Evolutionary conservation across 768 basidiomycete species (phyloP).

Genomic region (Leucogyrophana mollusca): DNA sequence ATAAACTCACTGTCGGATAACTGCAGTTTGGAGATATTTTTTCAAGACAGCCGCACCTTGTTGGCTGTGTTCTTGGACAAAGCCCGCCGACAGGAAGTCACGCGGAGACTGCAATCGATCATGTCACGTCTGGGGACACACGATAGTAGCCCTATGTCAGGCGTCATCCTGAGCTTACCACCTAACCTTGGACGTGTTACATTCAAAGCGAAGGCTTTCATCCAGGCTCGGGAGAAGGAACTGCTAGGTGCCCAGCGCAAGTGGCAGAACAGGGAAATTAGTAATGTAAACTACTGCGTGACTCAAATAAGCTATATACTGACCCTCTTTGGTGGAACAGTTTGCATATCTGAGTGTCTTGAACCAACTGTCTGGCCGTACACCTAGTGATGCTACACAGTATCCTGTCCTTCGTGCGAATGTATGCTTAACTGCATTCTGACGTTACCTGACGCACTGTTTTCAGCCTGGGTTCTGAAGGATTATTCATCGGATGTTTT

Average conservation of each 20-base stretch:
- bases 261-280: conserved; percentile 91
- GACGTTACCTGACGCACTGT: not conserved
- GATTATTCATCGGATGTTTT: conserved; percentile 77
- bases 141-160: conserved; percentile 41
- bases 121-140: conserved; percentile 43
- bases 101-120: conserved; percentile 50
- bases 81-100: conserved; percentile 58
- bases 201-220: conserved; percentile 16
- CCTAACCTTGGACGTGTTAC: conserved; percentile 23
- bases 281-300: conserved; percentile 59
- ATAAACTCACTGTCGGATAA: not conserved
- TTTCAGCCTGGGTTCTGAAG: conserved; percentile 80
- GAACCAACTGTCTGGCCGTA: conserved; percentile 90
- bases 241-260: conserved; percentile 69
- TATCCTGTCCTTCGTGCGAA: conserved; percentile 86
- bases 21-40: conserved; percentile 82
- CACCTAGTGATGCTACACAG: conserved; percentile 92
- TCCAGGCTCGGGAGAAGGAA: conserved; percentile 34
- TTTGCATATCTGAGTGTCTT: conserved; percentile 87
- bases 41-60: conserved; percentile 87
- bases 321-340: conserved; percentile 34
- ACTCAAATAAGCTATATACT: not conserved
- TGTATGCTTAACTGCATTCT: not conserved
- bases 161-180: conserved; percentile 51
- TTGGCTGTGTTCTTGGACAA: conserved; percentile 79